Conservation (phyloP, 768 basidiomycete genomes). For the Clathrus columnatus region DNA sequence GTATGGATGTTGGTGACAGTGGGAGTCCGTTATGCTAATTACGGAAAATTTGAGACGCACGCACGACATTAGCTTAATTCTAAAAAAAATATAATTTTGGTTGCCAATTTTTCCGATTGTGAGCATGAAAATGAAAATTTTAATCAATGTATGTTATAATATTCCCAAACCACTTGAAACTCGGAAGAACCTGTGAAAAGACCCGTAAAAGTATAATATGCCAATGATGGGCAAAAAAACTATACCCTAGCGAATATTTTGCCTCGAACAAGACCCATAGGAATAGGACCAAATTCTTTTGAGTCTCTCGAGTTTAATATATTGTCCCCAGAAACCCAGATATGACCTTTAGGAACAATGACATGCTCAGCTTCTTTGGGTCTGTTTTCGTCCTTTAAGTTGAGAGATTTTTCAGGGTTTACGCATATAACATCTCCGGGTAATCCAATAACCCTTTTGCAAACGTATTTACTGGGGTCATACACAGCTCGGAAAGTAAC, state of each 20-base stretch:
- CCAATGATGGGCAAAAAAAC: neutral
- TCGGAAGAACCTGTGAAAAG: too few relatives aligned
- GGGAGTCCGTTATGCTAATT: too few relatives aligned
- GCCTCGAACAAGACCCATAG: conserved; percentile 67
- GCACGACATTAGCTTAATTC: too few relatives aligned
- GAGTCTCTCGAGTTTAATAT: conserved; percentile 77
- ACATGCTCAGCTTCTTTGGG: conserved; percentile 62
- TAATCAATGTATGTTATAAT: too few relatives aligned
- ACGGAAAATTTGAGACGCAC: too few relatives aligned
- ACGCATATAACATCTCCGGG: conserved; percentile 86
- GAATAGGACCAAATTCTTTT: conserved; percentile 85
- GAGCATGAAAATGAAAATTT: too few relatives aligned
- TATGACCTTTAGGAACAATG: conserved; percentile 70
- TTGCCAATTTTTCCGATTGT: too few relatives aligned
- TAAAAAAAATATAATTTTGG: too few relatives aligned
- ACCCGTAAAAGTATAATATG: too few relatives aligned
- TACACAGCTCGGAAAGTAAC: conserved; percentile 64
- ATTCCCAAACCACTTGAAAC: too few relatives aligned
- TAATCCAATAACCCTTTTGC: conserved; percentile 85
- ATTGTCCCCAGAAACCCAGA: conserved; percentile 93
- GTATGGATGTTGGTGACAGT: too few relatives aligned
- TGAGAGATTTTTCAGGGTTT: conserved; percentile 42
- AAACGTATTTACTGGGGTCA: conserved; percentile 57
- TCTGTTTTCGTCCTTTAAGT: conserved; percentile 35
- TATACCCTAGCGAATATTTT: conserved; percentile 58